These are phyloP conservation scores for Phytophthora sp. DNA, from an alignment of 352 stramenopile genomes.

Conservation along the genomic window DNA sequence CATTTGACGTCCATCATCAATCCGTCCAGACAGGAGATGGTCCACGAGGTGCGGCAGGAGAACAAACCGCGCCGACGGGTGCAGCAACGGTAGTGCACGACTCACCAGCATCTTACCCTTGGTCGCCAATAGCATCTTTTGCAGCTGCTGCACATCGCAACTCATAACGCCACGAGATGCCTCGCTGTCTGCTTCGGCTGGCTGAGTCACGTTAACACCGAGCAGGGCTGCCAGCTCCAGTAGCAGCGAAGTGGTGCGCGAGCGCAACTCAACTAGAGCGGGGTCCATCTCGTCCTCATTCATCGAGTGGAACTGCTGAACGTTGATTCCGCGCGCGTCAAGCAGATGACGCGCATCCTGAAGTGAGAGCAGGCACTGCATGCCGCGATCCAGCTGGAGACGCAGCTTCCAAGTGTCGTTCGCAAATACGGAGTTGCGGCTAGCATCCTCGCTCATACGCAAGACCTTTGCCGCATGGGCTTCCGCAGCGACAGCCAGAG, in stretches of 20 bases:
- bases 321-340: conserved; percentile 83
- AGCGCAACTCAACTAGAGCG: conserved; percentile 67
- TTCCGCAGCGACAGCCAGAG: conserved; percentile 31
- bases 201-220: conserved; percentile 48
- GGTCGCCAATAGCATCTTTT: conserved; percentile 55
- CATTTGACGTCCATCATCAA: conserved; percentile 35
- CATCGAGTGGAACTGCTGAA: conserved; percentile 88
- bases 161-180: conserved; percentile 34
- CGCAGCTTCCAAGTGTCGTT: conserved; percentile 77
- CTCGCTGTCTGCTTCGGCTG: conserved; percentile 12
- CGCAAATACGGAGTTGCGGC: conserved; percentile 67
- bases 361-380: conserved; percentile 79
- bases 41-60: conserved; percentile 73
- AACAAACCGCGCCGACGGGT: conserved; percentile 82
- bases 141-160: conserved; percentile 62
- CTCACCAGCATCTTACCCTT: conserved; percentile 85
- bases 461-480: conserved; percentile 50
- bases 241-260: conserved; percentile 69
- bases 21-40: conserved; percentile 56
- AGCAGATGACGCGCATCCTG: conserved; percentile 85
- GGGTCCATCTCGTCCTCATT: conserved; percentile 73
- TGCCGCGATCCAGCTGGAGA: conserved; percentile 74
- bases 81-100: conserved; percentile 74
- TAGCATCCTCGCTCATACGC: conserved; percentile 54
- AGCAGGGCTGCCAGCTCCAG: conserved; percentile 71